These are phyloP conservation scores for Hypoxylon sp. DNA, from an alignment of 2,329 filamentous ascomycete species.

Conservation along the genomic window DNA sequence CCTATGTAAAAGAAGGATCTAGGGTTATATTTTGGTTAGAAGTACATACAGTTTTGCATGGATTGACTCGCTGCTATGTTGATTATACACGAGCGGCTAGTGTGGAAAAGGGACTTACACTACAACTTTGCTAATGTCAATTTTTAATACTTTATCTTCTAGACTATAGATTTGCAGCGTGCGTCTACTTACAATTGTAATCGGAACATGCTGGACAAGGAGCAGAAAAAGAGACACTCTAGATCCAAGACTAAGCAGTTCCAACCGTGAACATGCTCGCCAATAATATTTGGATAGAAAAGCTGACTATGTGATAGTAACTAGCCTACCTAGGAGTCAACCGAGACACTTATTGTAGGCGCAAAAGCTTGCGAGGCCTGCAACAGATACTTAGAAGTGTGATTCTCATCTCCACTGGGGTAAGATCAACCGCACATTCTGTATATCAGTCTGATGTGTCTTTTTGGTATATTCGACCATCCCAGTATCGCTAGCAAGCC, in stretches of 20 bases:
- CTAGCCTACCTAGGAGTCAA: background rate
- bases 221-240: background rate
- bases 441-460: background rate
- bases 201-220: background rate
- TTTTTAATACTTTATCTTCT: conserved; percentile 30
- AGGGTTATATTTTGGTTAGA: background rate
- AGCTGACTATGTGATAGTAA: background rate
- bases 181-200: background rate
- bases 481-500: background rate
- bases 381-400: background rate
- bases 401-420: background rate
- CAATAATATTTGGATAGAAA: background rate
- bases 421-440: background rate
- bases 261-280: background rate
- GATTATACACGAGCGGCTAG: conserved; percentile 6
- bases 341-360: background rate
- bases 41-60: conserved; percentile 2
- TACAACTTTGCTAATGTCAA: conserved; percentile 37
- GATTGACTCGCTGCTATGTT: background rate
- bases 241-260: background rate
- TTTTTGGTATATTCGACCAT: background rate
- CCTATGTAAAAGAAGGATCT: background rate
- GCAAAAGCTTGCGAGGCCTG: background rate
- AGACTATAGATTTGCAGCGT: background rate
- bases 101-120: conserved; percentile 18